Evolutionary conservation across 2,329 filamentous ascomycete genomes (phyloP).

Genomic region (Aureobasidium sp.): DNA sequence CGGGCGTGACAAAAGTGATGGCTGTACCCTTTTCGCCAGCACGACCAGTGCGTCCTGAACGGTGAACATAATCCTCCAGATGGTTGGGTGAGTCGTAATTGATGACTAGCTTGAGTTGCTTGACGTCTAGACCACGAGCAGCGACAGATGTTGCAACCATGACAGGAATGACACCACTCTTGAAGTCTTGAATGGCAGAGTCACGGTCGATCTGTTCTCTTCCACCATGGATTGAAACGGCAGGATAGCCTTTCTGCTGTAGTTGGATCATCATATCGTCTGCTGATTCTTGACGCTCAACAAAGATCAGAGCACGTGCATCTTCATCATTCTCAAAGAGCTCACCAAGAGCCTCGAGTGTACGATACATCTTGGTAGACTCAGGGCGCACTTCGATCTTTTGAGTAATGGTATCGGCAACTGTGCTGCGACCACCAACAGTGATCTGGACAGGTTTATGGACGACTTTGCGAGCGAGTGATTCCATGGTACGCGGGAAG

Average conservation of each 20-base stretch:
- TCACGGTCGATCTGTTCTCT: conserved; percentile 92
- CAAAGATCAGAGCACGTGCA: conserved; percentile 66
- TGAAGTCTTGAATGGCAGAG: conserved; percentile 88
- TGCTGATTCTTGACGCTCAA: conserved; percentile 29
- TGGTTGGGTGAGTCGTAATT: conserved; percentile 95
- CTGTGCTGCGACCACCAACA: conserved; percentile 72
- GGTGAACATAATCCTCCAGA: conserved; percentile 92
- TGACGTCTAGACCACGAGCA: conserved; percentile 89
- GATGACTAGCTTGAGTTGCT: conserved; percentile 89
- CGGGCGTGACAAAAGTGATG: conserved; percentile 85
- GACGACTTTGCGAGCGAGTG: conserved; percentile 79
- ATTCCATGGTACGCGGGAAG: conserved; percentile 88
- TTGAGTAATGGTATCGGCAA: conserved; percentile 71
- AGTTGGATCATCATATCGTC: conserved; percentile 55
- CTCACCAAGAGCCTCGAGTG: conserved; percentile 80
- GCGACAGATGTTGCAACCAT: conserved; percentile 93
- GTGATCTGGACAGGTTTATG: conserved; percentile 82
- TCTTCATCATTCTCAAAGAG: conserved; percentile 84
- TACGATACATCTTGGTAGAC: conserved; percentile 70
- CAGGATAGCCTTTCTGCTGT: conserved; percentile 77
- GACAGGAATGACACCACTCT: conserved; percentile 79
- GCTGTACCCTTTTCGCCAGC: conserved; percentile 92
- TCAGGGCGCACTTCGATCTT: conserved; percentile 82
- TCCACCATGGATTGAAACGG: conserved; percentile 88
- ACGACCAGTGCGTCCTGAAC: conserved; percentile 85